Evolutionary conservation across 2,329 filamentous ascomycete species (phyloP), one percentile per base, ranked within the genome.

Genomic region (Scytalidium sp.): DNA sequence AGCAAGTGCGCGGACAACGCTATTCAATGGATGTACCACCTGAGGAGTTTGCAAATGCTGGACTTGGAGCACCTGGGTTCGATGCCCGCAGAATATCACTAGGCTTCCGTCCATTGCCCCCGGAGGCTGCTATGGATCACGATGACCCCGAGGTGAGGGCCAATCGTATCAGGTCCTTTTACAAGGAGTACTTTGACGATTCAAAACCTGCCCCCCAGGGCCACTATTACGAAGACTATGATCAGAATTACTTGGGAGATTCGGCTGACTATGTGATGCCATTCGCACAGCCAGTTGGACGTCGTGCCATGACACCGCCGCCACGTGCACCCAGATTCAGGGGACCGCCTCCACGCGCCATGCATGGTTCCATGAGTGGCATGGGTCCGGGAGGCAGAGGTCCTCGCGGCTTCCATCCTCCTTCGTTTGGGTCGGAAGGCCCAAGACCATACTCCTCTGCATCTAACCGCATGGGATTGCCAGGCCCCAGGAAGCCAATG

Each of bases 101-200:
- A 42, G 83, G 84, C 22, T 79, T 96, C 68, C 87, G 94, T 15
- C 94, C 94, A 19, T 78, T 99, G 54, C 94, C 94, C 4, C 90
- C 91, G 29, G 85, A 92, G 63, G 88, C 96, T 56, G 83, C 89
- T 48, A 79, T 76, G 23, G 83, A 86, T 41, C 82, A 85, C 3
- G 94, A 97, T 65, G 93, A 97, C 65, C 91, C 94, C 0, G 94
- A 97, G 68, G 85, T 93, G 63, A 84, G 94, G 62, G 94, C 94
- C 56, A 97, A 97, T 75, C 85, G 94, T 51, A 99, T 99, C 59
- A 83, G 94, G 67, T 99, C 94, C 3, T 99, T 99, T 75, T 99
- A 99, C 76, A 97, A 97, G 74, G 94, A 99, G 67, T 99, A 99
- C 73, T 99, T 99, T 61, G 94, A 97, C 58, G 93, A 97, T 40